Evolutionary conservation across 2,329 filamentous ascomycete species (phyloP), one percentile per base, ranked within the genome.

Genomic region (Fusarium austroafricanum): DNA sequence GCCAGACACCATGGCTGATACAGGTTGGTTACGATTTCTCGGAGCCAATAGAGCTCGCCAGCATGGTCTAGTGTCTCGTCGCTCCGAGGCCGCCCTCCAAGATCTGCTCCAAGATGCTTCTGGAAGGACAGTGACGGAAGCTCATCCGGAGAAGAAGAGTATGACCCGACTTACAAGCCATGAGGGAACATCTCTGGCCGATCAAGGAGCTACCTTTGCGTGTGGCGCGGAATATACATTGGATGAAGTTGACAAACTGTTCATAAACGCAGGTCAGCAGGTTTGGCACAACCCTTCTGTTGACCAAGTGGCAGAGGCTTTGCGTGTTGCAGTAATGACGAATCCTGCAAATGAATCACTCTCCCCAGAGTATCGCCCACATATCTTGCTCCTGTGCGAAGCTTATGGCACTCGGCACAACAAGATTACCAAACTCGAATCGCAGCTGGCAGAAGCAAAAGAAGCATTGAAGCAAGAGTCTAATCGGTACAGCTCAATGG

Each of bases 271-370:
- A 44, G 54, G 39, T 10, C 73, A 78, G 17, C 49, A 68, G 20
- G 61, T 73, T 4, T 80, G 79, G 75, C 77, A 81, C 49, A 80
- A 78, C n/a, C 82, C 82, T 9, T 81, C 77, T 10, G 52, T 83
- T 35, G 73, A 80, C 39, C 80, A 82, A 67, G 80, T 84, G 74
- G 76, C 80, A 17, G 83, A 84, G 60, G 70, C 79, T 1, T 72
- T 85, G n/a, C 79, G 80, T 42, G 77, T 78, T 7, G 72, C 67
- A 10, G 75, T 84, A 68, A 82, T 84, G 78, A 76, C 76, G 21
- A 77, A 73, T 44, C 70, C 75, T 10, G 63, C 75, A 20, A 55
- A 77, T 5, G 68, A 75, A 9, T 76, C 79, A 2, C 73, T 84
- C 3, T 79, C 82, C 2, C 52, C 77, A 6, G 77, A 80, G 37